A percentile compares a stretch with the other conserved stretches of the same genome.
These are phyloP conservation scores for Chamaecrista fasciculata DNA, from an alignment of 306 rosid genomes.

Conservation along the genomic window DNA sequence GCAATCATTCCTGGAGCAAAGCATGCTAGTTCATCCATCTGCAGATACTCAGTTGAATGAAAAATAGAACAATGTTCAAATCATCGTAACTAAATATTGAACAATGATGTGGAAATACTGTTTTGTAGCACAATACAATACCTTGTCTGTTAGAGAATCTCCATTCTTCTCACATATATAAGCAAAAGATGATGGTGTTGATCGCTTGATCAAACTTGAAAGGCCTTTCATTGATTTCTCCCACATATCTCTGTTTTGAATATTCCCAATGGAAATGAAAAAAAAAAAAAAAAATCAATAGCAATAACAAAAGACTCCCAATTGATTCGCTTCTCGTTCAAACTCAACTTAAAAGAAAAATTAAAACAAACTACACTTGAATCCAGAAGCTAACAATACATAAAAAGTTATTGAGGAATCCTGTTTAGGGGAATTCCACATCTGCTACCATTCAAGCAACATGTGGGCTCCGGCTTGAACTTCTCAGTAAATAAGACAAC, in stretches of 20 bases:
- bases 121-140: slow-evolving; percentile 30
- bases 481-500: slow-evolving; percentile 13
- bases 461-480: slow-evolving; percentile 20
- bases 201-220: slow-evolving; percentile 63
- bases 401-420: neutral
- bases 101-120: slow-evolving; percentile 1
- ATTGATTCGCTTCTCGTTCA: slow-evolving; percentile 1
- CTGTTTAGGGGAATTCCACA: slow-evolving; percentile 20
- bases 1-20: slow-evolving; percentile 99
- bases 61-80: slow-evolving; percentile 11
- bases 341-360: slow-evolving; percentile 23
- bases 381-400: neutral
- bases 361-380: neutral
- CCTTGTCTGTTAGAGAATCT: slow-evolving; percentile 73
- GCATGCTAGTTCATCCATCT: slow-evolving; percentile 99
- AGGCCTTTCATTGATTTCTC: slow-evolving; percentile 96
- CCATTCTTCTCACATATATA: slow-evolving; percentile 97
- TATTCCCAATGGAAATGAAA: slow-evolving; percentile 27
- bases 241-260: slow-evolving; percentile 94
- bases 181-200: slow-evolving; percentile 90
- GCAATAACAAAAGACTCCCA: slow-evolving; percentile 16
- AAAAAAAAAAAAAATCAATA: slow-evolving; percentile 11
- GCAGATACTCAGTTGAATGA: slow-evolving; percentile 38
- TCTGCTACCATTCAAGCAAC: slow-evolving; percentile 19
- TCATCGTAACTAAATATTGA: slow-evolving; percentile 16